Evolutionary conservation across 345 rosid genomes (phyloP), one percentile per base, ranked within the genome.

Genomic region (Bruguiera sexangula): DNA sequence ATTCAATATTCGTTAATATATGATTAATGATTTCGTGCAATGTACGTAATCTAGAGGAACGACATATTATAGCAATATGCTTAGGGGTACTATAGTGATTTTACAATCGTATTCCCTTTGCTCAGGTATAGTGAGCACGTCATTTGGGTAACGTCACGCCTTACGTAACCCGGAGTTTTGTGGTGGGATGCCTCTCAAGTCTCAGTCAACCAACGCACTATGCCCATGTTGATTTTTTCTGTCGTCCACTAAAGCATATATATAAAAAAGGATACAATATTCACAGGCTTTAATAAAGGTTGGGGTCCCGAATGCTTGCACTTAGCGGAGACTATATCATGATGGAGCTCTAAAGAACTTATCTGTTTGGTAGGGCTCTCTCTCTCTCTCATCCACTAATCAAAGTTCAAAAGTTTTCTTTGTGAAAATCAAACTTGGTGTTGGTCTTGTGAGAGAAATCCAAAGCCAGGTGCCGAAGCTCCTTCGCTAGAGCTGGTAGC

Each of bases 401-500:
- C 6, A 4, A 20, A 74, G 55, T 4, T 84, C 76, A 88, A 68
- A 88, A 90, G 48, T 88, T 90, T 71, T 90, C 93, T 72, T 88
- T 88, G 56, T 90, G 96, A 73, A 90, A 90, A 43, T 86, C 82
- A 77, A 90, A 90, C 72, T 82, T 90, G 60, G 93, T 90, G 79
- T 54, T 77, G 27, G 96, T 90, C 78, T 82, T 88, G 82, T 80
- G 93, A 2, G 90, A 84, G 80, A 88, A 88, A 81, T 88, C 96
- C 74, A 73, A 73, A 62, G 96, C 96, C 37, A 88, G 78, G 50
- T 86, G 87, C 62, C 87, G 76, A 48, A 90, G 82, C 72, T 88
- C 90, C 67, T 85, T 85, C n/a, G 86, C 85, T 46, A 86, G 75
- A n/a, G 82, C 86, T 31, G 91, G 89, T 60, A 81, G 77, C 72